A percentile compares a stretch with the other conserved stretches of the same genome.
Conservation (phyloP, 75 land plant genomes). For the Picea sitchensis region DNA sequence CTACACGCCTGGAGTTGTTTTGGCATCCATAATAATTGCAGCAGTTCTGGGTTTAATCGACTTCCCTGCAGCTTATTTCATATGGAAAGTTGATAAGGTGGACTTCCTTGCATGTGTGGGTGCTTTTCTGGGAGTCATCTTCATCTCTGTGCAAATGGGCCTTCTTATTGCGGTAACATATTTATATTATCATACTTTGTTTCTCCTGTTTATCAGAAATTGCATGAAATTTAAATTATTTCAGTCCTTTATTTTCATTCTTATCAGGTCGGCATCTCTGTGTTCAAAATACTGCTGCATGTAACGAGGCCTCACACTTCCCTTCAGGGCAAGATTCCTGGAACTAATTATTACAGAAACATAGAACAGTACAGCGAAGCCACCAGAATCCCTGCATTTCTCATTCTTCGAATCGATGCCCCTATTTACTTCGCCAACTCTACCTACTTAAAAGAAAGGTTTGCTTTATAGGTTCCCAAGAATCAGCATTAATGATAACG, state of each 20-base stretch:
- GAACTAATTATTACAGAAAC: constrained; percentile 62
- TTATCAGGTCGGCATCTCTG: constrained; percentile 45
- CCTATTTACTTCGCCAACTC: constrained; percentile 87
- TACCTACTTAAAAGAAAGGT: constrained; percentile 83
- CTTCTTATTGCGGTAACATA: constrained; percentile 53
- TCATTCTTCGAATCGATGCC: constrained; percentile 75
- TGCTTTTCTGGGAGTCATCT: constrained; percentile 44
- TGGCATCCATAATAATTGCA: constrained; percentile 38
- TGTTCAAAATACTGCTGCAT: constrained; percentile 60
- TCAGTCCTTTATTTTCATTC: neutral
- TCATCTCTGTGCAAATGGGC: constrained; percentile 39
- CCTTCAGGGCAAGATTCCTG: constrained; percentile 69
- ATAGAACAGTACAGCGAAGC: constrained; percentile 65
- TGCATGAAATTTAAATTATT: too few relatives aligned
- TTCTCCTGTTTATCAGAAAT: too few relatives aligned
- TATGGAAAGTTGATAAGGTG: constrained; percentile 49
- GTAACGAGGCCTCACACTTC: constrained; percentile 74
- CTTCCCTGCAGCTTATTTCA: constrained; percentile 23
- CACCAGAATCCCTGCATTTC: constrained; percentile 54
- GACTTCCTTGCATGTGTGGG: constrained; percentile 47
- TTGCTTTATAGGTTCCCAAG: neutral
- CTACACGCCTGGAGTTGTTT: constrained; percentile 49
- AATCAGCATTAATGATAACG: neutral
- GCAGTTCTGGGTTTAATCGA: constrained; percentile 43
- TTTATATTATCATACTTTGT: too few relatives aligned